Evolutionary conservation across 371 early-diverging fungal species (phyloP).

Genomic region (Capniomyces stellatus): DNA sequence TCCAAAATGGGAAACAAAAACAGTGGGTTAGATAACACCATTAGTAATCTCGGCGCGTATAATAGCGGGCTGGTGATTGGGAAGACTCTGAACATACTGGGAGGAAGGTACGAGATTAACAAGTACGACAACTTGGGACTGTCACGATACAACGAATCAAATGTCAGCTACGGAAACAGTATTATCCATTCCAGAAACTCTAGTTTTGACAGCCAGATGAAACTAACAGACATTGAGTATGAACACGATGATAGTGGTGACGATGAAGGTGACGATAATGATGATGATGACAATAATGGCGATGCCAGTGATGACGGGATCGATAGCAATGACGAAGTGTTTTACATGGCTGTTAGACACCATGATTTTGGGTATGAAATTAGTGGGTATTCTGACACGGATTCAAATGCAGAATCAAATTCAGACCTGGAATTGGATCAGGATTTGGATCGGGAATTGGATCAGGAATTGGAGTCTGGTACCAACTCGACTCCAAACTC

Average conservation of each 20-base stretch:
- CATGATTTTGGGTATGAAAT: constrained; percentile 4
- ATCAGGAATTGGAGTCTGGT: background rate
- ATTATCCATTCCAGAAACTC: no score
- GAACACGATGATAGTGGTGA: constrained; percentile 9
- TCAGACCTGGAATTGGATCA: background rate
- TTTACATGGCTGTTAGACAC: constrained; percentile 1
- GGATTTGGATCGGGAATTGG: background rate
- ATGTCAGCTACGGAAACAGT: no score
- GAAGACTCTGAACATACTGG: no score
- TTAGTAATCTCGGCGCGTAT: no score
- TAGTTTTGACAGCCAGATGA: no score
- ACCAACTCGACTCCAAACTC: background rate
- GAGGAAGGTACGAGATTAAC: no score
- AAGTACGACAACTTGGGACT: no score
- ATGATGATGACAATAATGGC: background rate
- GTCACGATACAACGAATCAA: no score
- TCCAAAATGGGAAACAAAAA: no score
- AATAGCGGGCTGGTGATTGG: no score
- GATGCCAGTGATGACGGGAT: background rate
- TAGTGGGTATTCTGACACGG: background rate
- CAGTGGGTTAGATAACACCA: no score
- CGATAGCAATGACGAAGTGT: background rate
- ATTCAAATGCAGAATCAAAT: background rate
- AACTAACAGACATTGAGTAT: no score
- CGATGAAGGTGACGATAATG: background rate